Base-by-base conservation (phyloP, 805 yeast species). In the Kuraishia cidri region DNA sequence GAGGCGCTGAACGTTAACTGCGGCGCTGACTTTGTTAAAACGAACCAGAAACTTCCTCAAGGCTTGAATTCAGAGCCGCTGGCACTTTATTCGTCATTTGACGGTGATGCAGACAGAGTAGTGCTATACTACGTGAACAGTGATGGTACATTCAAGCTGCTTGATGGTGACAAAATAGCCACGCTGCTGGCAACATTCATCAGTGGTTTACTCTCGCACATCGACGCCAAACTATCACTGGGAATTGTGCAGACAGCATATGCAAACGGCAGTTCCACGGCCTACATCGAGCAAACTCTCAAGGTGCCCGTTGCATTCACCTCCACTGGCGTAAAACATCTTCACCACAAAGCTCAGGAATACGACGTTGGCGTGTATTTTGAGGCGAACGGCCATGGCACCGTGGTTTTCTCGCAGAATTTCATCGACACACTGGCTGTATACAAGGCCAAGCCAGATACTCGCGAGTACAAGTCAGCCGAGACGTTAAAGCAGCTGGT, bases 321-420 rank as follows among this genome's bases (percentile, higher is more conserved):
- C 0, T 80, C 95, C 27, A 92, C 98, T 2, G 98, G 98, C 25
- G 98, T 92, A 23, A 92, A 92, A 57, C 95, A 92, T 59, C 64
- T 92, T 41, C 98, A 92, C 53, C 97, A 90, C 49, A 94, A 87
- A 32, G 92, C 94, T 1, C 74, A 70, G 38, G 68, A 75, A 27
- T 92, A 72, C 49, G 97, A 87, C 48, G 69, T 90, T 39, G 98
- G 98, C 17, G 78, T 92, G 11, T 92, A 92, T 58, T 92, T 92
- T 47, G 98, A 92, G 62, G 98, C 98, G 34, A 92, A 92, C 52
- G 98, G 98, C n/a, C 98, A 92, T 52, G 98, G 98, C 10, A 92
- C 98, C 0, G 94, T 90, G 5, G 64, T 86, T 14, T 92, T 92
- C 52, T 75, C 84, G 4, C 66, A 73, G 1, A 53, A 59, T 10